These are phyloP conservation scores for Trichoderma asperelloides DNA, from an alignment of 495 filamentous ascomycete species.

Conservation along the genomic window DNA sequence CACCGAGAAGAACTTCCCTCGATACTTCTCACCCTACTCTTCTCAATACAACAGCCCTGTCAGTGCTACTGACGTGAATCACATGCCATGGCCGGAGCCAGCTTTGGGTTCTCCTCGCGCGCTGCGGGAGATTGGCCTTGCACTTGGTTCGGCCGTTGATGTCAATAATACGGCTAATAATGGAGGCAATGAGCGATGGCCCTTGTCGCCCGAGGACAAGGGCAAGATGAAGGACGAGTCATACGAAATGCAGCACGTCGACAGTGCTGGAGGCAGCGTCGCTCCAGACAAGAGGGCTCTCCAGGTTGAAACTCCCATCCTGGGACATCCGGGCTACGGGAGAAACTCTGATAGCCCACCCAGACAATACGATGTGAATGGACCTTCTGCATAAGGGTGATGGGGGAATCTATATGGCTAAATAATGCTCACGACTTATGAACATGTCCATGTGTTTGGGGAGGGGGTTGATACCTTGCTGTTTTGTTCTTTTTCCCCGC, in stretches of 20 bases:
- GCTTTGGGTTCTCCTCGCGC: constrained; percentile 15
- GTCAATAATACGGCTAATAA: constrained; percentile 21
- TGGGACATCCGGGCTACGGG: constrained; percentile 27
- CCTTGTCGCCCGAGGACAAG: constrained; percentile 15
- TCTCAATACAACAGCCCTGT: constrained; percentile 40
- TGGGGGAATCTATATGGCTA: not conserved
- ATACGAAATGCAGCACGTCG: constrained; percentile 26
- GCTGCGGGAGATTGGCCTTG: constrained; percentile 24
- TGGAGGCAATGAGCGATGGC: constrained; percentile 13
- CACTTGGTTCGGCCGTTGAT: constrained; percentile 24
- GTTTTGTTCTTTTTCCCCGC: not conserved
- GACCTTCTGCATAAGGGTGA: constrained; percentile 9
- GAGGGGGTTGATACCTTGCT: not conserved
- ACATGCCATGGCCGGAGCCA: constrained; percentile 21
- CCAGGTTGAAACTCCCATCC: constrained; percentile 20
- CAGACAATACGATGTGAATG: not conserved
- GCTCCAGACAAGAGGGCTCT: constrained; percentile 17
- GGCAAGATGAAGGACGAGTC: constrained; percentile 25
- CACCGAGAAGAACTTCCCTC: constrained; percentile 31
- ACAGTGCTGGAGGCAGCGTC: constrained; percentile 1
- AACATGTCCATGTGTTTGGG: not conserved
- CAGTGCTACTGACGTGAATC: constrained; percentile 25
- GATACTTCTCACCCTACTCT: constrained; percentile 40
- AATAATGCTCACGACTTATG: not conserved
- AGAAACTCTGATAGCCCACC: constrained; percentile 11